Base-by-base conservation (phyloP, 2,329 filamentous ascomycete genomes). In the Verticillium nonalfalfae region DNA sequence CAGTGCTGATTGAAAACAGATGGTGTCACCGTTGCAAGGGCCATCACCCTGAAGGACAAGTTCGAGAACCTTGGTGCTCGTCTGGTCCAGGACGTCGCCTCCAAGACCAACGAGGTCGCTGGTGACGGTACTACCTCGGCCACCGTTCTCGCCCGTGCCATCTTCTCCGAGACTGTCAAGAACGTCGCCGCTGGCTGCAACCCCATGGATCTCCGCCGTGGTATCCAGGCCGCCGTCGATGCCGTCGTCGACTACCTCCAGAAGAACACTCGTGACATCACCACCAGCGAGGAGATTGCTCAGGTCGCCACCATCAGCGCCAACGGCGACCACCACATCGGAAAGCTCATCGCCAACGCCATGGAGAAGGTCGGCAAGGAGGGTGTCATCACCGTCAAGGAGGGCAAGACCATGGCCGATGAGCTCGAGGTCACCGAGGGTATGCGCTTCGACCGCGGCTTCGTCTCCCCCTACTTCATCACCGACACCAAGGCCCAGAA, bases 311-410 rank as follows among this genome's bases (percentile, higher is more conserved):
- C 95, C 71, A 99, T 99, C 81, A 94, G 89, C 70, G 95, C 95
- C 77, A 99, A 99, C 80, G 95, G 95, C 69, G 95, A 99, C 75
- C 87, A 87, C 63, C 93, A 97, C 81, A 91, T 99, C 73, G 95
- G 95, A 71, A 89, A 92, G 80, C 87, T 99, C 75, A 95, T 99
- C 77, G 93, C 95, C 75, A 97, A 88, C 75, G 95, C 95, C 70
- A 99, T 99, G 95, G 95, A 99, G 86, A 97, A 96, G 86, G 95
- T 99, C 66, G 95, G 95, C 79, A 99, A 99, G 87, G 95, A 99
- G 84, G 95, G 95, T 84, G 95, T 99, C 74, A 99, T 99, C 78
- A 99, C 95, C 62, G 94, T 98, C 74, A 99, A 99, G 90, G 95
- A 99, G 85, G 95, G 95, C 76, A 99, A 98, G 90, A 98, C 95